Evolutionary conservation across 2,329 filamentous ascomycete genomes (phyloP).

Genomic region (Nigrospora oryzae): DNA sequence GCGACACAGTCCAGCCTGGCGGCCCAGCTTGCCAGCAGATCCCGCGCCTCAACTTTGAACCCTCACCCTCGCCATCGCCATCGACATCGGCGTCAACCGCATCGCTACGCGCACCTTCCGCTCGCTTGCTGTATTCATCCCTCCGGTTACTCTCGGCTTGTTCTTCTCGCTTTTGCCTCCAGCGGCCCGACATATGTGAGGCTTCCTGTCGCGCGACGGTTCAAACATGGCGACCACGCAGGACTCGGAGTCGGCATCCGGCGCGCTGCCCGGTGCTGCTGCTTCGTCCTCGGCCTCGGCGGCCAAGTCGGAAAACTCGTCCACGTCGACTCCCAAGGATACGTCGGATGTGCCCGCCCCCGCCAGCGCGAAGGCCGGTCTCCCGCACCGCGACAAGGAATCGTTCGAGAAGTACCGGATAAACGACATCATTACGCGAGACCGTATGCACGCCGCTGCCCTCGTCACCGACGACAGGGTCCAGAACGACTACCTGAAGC

Average conservation of each 20-base stretch:
- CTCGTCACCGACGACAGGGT: slow-evolving; percentile 42
- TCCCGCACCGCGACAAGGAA: slow-evolving; percentile 43
- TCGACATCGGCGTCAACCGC: too few relatives aligned
- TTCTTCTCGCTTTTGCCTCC: too few relatives aligned
- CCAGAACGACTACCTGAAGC: slow-evolving; percentile 47
- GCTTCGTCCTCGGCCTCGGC: slow-evolving; percentile 11
- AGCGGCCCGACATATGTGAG: slow-evolving; percentile 8
- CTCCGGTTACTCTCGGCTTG: too few relatives aligned
- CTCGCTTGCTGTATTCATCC: too few relatives aligned
- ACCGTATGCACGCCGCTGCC: slow-evolving; percentile 44
- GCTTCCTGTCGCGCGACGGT: neutral
- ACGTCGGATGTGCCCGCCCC: slow-evolving; percentile 22
- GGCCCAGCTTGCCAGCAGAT: too few relatives aligned
- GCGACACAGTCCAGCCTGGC: too few relatives aligned
- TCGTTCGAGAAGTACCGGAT: slow-evolving; percentile 44
- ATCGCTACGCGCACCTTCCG: too few relatives aligned
- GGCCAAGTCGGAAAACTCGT: slow-evolving; percentile 17
- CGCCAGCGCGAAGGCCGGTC: slow-evolving; percentile 7
- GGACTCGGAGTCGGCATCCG: slow-evolving; percentile 15
- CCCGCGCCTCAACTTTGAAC: too few relatives aligned
- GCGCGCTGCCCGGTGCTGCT: slow-evolving; percentile 11
- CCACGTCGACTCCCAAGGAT: slow-evolving; percentile 20
- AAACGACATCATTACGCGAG: slow-evolving; percentile 44
- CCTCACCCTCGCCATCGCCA: too few relatives aligned
- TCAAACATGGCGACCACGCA: slow-evolving; percentile 19